These are phyloP conservation scores for Cutaneotrichosporon mucoides DNA, from an alignment of 1,284 basidiomycete species.

Conservation along the genomic window DNA sequence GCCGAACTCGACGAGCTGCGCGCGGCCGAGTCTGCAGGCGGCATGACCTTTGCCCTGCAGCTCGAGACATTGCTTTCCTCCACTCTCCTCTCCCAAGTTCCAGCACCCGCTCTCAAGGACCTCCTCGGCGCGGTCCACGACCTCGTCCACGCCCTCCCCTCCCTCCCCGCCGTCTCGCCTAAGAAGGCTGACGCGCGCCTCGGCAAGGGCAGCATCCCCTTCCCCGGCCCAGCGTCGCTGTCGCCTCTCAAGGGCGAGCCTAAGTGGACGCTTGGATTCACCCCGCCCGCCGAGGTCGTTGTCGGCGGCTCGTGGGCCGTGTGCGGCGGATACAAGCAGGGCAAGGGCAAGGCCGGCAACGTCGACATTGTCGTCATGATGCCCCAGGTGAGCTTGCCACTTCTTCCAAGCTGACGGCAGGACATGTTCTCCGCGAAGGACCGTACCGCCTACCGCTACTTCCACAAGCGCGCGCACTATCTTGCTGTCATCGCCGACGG, in stretches of 20 bases:
- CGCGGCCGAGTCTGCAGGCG: slow-evolving; percentile 29
- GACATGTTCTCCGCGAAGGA: slow-evolving; percentile 89
- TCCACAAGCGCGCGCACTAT: slow-evolving; percentile 90
- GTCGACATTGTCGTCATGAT: slow-evolving; percentile 84
- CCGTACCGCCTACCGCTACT: slow-evolving; percentile 82
- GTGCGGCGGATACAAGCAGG: slow-evolving; percentile 56
- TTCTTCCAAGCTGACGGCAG: slow-evolving; percentile 25
- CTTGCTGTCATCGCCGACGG: slow-evolving; percentile 72
- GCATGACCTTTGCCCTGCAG: slow-evolving; percentile 56
- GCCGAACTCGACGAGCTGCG: slow-evolving; percentile 62
- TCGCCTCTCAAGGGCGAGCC: slow-evolving; percentile 64
- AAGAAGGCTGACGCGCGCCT: slow-evolving; percentile 62
- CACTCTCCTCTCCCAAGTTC: slow-evolving; percentile 59
- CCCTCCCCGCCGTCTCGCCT: slow-evolving; percentile 58
- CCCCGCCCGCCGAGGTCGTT: slow-evolving; percentile 54
- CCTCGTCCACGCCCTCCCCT: slow-evolving; percentile 56
- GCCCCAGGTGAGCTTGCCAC: slow-evolving; percentile 68
- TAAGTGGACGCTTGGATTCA: slow-evolving; percentile 63
- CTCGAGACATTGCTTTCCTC: slow-evolving; percentile 67
- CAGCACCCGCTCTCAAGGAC: slow-evolving; percentile 56
- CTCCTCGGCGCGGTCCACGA: slow-evolving; percentile 73
- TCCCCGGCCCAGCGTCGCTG: slow-evolving; percentile 53
- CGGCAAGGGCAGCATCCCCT: slow-evolving; percentile 56
- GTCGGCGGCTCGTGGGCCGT: slow-evolving; percentile 55
- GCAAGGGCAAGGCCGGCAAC: slow-evolving; percentile 56